Base-by-base conservation (phyloP, 768 basidiomycete species). In the Leccinellum albellum region DNA sequence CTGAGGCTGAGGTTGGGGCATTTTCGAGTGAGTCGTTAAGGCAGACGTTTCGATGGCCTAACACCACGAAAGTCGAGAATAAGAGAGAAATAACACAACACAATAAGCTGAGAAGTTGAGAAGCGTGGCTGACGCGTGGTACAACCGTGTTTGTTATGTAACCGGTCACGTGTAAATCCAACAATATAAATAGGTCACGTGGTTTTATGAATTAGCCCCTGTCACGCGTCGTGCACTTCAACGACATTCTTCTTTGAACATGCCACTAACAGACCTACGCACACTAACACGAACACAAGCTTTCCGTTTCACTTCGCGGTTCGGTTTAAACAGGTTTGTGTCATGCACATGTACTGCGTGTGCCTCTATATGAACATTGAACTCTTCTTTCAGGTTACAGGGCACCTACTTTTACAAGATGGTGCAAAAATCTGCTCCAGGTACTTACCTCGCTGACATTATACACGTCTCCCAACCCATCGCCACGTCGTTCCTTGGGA, bases 21-120 rank as follows among this genome's bases (percentile, higher is more conserved):
- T 69, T 58, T 73, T 70, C 31, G 73, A 63, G 67, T 77, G 75
- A 1, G 56, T 56, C 61, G 78, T 72, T 44, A 72, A 64, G 3
- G 64, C 64, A 63, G 75, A 75, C 73, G 72, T 74, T 62, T 59
- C 65, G 64, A 62, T 68, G 79, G 78, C 79, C 79, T 80, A 80
- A 79, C 79, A 77, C 79, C 78, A 68, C 59, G 69, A 71, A 69
- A 62, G 71, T 64, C 17, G 33, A 35, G 17, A 35, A 14, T 7
- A 37, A 6, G 28, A 28, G n/a, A 15, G n/a, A n/a, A n/a, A n/a
- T n/a, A n/a, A n/a, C n/a, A n/a, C n/a, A n/a, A n/a, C n/a, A 37
- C 35, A 37, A 37, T 37, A 37, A 37, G 61, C 54, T 29, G 28
- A 44, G 23, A 59, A 50, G 48, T 24, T 45, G 51, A 29, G 37